Percentiles rank a stretch among this genome's conserved stretches.
phyloP scores from a whole-genome alignment of 768 basidiomycete genomes.

The Gloeopeniophorella convolvens region DNA sequence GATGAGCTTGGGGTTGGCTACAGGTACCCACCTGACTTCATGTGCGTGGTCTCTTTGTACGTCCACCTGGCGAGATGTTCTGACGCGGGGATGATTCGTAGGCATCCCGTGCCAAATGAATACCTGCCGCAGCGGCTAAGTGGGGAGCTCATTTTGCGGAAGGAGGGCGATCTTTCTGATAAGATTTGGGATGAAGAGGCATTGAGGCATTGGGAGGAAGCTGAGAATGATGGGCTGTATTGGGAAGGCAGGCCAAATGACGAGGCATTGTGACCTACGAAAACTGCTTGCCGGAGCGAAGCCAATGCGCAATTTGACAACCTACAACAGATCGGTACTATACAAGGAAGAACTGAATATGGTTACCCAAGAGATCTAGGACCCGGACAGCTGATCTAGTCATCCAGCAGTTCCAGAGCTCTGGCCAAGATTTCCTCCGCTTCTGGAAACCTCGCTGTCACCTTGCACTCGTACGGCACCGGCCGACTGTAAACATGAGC shows the following conservation, averaged over 20 bases:
- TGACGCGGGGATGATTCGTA: conserved; percentile 19
- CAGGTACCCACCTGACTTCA: conserved; percentile 42
- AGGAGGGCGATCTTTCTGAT: conserved; percentile 32
- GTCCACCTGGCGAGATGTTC: background rate
- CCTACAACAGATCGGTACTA: no score
- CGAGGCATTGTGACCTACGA: no score
- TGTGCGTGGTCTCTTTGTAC: conserved; percentile 23
- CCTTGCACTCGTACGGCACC: no score
- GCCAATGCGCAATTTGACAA: no score
- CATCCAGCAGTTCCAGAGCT: no score
- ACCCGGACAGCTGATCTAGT: no score
- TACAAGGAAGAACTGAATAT: no score
- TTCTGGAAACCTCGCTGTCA: no score
- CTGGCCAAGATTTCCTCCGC: no score
- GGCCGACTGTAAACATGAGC: no score
- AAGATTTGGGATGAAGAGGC: conserved; percentile 46
- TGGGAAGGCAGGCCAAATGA: conserved; percentile 30
- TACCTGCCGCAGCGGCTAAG: conserved; percentile 42
- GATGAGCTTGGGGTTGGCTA: conserved; percentile 48
- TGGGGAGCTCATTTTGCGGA: conserved; percentile 32
- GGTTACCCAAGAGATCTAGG: no score
- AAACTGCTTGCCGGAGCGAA: no score
- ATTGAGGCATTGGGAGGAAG: conserved; percentile 40
- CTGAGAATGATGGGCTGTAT: conserved; percentile 32
- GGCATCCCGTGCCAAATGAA: conserved; percentile 48